Evolutionary conservation across 2,329 filamentous ascomycete genomes (phyloP), one percentile per base, ranked within the genome.

Genomic region (Ophiostoma ips): DNA sequence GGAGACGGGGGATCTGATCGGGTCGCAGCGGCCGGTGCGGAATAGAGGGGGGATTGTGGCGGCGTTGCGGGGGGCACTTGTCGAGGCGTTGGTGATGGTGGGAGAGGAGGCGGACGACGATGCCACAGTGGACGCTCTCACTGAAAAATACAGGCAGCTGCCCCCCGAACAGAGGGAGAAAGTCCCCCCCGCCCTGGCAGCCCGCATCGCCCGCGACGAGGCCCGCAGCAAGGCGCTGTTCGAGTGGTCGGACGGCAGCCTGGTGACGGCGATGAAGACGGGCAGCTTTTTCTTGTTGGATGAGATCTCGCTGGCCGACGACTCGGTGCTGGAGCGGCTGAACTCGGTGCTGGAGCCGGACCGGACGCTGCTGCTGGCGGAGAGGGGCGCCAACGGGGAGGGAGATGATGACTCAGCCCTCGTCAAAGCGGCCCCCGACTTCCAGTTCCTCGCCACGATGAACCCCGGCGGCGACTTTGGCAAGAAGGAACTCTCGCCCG

Each of bases 361-460:
- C 41, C 77, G 92, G 48, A 87, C 85, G 0, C 77, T 98, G 28
- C 70, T 98, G 3, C 75, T 99, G 15, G 94, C 94, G 0, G 92
- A 98, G 18, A 98, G 96, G 65, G 94, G 92, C 7, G 81, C 94
- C 24, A n/a, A n/a, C 62, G 88, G 88, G 0, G 41, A 48, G 11
- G 51, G 30, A 6, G 50, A 43, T 2, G 75, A 84, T 5, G 82
- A 95, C 62, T 88, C 88, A 0, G 28, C 40, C 7, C 16, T 43
- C 21, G 21, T 30, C n/a, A n/a, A n/a, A n/a, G n/a, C n/a, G 40
- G 40, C 40, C 30, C 28, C 81, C 86, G 55, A 76, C 77, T 99
- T 96, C 65, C 89, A 98, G 60, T 95, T 98, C 65, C 78, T 98
- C 53, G 90, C 92, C 3, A 98, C 92, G 0, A 99, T 99, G 92